Conservation (phyloP, 2,329 filamentous ascomycete genomes). For the Bipolaris victoriae region DNA sequence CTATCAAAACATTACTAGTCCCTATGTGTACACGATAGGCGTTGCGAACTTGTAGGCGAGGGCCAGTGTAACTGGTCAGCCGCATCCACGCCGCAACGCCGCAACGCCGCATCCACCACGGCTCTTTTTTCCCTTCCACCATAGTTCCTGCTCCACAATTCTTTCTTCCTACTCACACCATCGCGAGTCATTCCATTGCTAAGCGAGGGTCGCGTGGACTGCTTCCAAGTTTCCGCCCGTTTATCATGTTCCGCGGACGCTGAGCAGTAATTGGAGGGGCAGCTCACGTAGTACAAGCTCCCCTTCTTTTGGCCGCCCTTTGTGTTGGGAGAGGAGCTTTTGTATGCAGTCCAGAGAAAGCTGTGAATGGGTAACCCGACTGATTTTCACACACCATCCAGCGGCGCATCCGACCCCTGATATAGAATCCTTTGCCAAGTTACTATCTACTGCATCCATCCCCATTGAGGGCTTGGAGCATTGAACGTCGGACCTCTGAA, state of each 20-base stretch:
- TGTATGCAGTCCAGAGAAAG: neutral
- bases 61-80: constrained; percentile 1
- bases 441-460: neutral
- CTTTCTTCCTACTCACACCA: neutral
- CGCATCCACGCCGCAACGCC: neutral
- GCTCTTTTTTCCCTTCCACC: neutral
- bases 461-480: neutral
- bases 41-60: constrained; percentile 5
- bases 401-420: neutral
- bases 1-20: neutral
- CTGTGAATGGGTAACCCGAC: neutral
- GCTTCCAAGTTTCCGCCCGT: too few species aligned
- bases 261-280: too few species aligned
- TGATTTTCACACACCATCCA: neutral
- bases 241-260: too few species aligned
- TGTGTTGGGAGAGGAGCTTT: neutral
- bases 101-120: neutral
- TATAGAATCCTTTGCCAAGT: neutral
- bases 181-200: neutral
- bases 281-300: too few species aligned
- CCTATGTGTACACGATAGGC: neutral
- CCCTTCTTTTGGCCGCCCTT: neutral
- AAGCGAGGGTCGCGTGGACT: neutral
- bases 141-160: neutral
- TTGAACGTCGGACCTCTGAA: neutral